phyloP scores from a whole-genome alignment of 257 asterid genomes.

The Nicotiana attenuata region DNA sequence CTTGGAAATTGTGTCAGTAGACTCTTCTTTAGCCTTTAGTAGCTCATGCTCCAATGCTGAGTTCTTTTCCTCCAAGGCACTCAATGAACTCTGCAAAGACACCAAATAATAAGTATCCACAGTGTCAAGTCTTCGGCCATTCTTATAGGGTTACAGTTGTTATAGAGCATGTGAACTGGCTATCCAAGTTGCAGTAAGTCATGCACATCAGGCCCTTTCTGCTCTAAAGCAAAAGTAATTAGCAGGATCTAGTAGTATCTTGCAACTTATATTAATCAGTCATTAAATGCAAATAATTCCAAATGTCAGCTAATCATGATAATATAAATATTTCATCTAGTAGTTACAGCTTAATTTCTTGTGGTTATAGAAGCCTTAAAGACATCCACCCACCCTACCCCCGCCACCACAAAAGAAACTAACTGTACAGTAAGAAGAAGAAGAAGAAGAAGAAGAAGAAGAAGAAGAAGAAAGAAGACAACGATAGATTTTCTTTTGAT shows the following conservation, averaged over 20 bases:
- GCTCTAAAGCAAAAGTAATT: neutral
- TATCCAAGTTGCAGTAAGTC: neutral
- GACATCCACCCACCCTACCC: neutral
- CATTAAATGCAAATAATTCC: neutral
- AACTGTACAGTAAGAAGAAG: neutral
- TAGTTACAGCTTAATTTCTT: neutral
- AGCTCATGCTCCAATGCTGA: conserved; percentile 65
- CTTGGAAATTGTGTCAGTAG: conserved; percentile 47
- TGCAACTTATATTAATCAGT: neutral
- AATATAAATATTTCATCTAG: neutral
- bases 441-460: no score
- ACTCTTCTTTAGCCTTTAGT: conserved; percentile 60
- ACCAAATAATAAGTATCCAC: conserved; percentile 12
- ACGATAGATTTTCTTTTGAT: neutral
- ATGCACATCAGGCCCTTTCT: neutral
- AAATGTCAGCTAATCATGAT: neutral
- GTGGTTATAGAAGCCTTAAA: neutral
- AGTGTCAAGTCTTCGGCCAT: neutral
- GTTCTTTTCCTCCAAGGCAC: conserved; percentile 58
- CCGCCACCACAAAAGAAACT: neutral
- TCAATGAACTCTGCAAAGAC: conserved; percentile 56
- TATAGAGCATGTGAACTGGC: neutral
- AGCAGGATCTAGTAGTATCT: neutral
- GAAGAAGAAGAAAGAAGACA: neutral
- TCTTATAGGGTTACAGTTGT: neutral